Base-by-base conservation (phyloP, 2,329 filamentous ascomycete species). In the Calonectria pseudoreteaudii region DNA sequence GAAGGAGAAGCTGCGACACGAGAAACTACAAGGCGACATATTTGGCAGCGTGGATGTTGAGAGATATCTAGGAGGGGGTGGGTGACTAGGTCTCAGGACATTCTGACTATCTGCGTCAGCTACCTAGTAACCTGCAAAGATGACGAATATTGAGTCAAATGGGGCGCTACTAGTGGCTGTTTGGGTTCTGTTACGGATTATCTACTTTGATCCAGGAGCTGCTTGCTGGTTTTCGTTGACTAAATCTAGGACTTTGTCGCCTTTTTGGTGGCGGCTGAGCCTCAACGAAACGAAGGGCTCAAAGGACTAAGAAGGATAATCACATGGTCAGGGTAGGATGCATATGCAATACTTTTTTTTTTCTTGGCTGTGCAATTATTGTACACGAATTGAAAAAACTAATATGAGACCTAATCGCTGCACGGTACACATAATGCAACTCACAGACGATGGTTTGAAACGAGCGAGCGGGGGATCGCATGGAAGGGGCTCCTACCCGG, bases 31-130 rank as follows among this genome's bases (percentile, higher is more conserved):
- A 76, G 88, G 91, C 78, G 88, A 94, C 85, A 93, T 98, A 75
- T 96, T 94, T 84, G 89, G 91, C 26, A 92, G 91, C 77, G 90
- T 94, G n/a, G 93, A 96, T 77, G 86, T 97, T 69, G 91, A 95
- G 79, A 91, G 89, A 80, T 97, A 97, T 82, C 84, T 97, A 23
- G 90, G 92, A 60, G 83, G 84, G 3, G 76, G 81, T 71, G 80
- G 82, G 49, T 78, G 68, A 79, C 2, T 18, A 50, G 16, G 36
- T 10, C 34, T 9, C 52, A 36, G n/a, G n/a, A 28, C 7, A 31
- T 30, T 64, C 9, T 13, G 44, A 47, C n/a, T 23, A 1, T 47
- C 5, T 47, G 44, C 44, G 9, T 8, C 44, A 26, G 16, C 30
- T 65, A 28, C 26, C 23, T 16, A 41, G 34, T 31, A 38, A 47